These are phyloP conservation scores for Entomortierella chlamydospora DNA, from an alignment of 192 early-diverging fungal genomes.

Conservation along the genomic window DNA sequence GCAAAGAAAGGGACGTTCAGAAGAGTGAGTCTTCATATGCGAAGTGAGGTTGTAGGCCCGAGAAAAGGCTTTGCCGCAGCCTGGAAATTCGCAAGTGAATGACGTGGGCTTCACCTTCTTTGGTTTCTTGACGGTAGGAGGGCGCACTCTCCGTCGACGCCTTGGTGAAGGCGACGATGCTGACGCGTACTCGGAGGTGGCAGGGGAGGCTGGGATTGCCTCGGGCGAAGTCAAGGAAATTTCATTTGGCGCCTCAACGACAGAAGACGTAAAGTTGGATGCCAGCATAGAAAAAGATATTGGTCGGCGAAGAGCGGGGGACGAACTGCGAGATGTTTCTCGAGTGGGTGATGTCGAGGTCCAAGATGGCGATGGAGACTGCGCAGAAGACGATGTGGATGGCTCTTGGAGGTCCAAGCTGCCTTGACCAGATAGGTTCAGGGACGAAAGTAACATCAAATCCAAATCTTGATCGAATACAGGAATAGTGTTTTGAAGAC, in stretches of 20 bases:
- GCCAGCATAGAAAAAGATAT: not conserved
- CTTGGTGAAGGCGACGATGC: not conserved
- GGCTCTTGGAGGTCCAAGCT: not conserved
- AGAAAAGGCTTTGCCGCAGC: conserved; percentile 75
- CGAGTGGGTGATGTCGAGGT: conserved; percentile 9
- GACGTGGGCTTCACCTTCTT: conserved; percentile 25
- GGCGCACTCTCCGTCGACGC: conserved; percentile 20
- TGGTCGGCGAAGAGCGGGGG: not conserved
- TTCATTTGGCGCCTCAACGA: not conserved
- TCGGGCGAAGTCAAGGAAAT: not conserved
- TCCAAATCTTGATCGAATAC: conserved; percentile 27
- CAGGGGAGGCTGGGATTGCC: not conserved
- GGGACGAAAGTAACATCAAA: conserved; percentile 29
- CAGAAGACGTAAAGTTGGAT: not conserved
- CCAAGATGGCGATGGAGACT: conserved; percentile 16
- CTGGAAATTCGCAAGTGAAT: conserved; percentile 26
- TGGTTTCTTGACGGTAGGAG: conserved; percentile 23
- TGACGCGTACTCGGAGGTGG: not conserved
- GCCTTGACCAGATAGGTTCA: conserved; percentile 8
- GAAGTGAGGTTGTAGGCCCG: conserved; percentile 83
- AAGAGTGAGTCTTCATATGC: conserved; percentile 79
- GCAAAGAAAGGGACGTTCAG: conserved; percentile 81
- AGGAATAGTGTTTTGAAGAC: conserved; percentile 28
- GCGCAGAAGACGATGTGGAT: not conserved
- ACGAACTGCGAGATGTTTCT: conserved; percentile 14